Percentiles rank a stretch among this genome's conserved stretches.
These are phyloP conservation scores for Colletotrichum siamense DNA, from an alignment of 2,329 filamentous ascomycete species.

Conservation along the genomic window DNA sequence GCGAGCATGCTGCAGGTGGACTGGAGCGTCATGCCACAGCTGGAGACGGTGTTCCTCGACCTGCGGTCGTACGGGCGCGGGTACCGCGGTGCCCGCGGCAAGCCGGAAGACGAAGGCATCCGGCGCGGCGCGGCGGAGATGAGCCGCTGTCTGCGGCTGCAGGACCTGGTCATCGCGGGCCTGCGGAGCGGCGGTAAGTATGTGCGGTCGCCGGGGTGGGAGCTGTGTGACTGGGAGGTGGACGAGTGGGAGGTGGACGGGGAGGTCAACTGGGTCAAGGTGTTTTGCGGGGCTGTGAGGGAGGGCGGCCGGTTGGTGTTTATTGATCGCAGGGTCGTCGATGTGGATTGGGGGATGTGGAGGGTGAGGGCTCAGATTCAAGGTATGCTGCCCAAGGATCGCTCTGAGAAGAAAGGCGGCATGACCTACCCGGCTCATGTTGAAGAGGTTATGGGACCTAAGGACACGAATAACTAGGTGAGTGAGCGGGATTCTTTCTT, in stretches of 20 bases:
- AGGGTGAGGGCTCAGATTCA: neutral
- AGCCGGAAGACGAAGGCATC: neutral
- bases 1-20: neutral
- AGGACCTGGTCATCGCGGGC: slow-evolving; percentile 4
- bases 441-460: neutral
- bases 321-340: neutral
- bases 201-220: neutral
- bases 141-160: slow-evolving; percentile 2
- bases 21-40: slow-evolving; percentile 2
- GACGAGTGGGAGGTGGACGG: neutral
- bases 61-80: neutral
- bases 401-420: neutral
- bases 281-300: slow-evolving; percentile 8
- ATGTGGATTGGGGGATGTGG: slow-evolving; percentile 9
- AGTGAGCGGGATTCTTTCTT: neutral
- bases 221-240: neutral
- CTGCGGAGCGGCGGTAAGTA: neutral
- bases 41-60: slow-evolving; percentile 17
- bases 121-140: slow-evolving; percentile 2
- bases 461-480: neutral
- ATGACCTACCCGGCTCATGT: neutral
- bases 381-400: neutral
- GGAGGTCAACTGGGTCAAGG: slow-evolving; percentile 17
- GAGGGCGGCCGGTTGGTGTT: slow-evolving; percentile 12
- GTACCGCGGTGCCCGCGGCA: neutral